Evolutionary conservation across 352 stramenopile genomes (phyloP), one percentile per base, ranked within the genome.

Genomic region (Pythium insidiosum): DNA sequence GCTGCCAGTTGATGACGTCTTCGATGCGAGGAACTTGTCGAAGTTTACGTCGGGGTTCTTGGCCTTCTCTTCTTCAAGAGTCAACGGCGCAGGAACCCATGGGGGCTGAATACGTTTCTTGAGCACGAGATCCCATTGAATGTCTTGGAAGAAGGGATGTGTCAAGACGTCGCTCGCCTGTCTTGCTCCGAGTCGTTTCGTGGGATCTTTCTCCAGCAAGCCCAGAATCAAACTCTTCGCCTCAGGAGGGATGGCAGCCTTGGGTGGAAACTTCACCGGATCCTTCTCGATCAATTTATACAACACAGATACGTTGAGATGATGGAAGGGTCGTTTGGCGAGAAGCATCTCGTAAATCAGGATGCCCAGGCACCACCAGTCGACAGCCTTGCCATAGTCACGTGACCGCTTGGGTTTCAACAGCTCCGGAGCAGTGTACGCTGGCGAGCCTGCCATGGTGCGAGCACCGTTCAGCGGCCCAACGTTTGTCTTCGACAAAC

Each of bases 291-390:
- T 96, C 7, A 94, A 61, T 51, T 94, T 86, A 64, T 96, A 96
- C 37, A 96, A 62, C 39, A 90, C 76, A 38, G 86, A 94, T 23
- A 93, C 76, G 53, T 96, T 96, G 34, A 86, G 37, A 38, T 93
- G 82, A 60, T 95, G 89, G 63, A 96, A 96, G 41, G 87, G 87
- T 42, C 86, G 87, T 53, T 90, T 88, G 5, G 86, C 87, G 42
- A 93, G 69, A 43, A 95, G 48, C 87, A 96, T 96, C 56, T 96
- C 87, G 61, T 95, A 96, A 33, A 96, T 61, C 26, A 96, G 51
- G 35, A 96, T 95, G 24, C 87, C 87, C 29, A 93, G 56, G 23
- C 80, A 91, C 80, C 80, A 93, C 80, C 80, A 93, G 48, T 93
- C 80, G 5, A 90, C 80, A 9, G 80, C 75, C 56, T 93, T 91